Conservation (phyloP, 306 rosid species). For the Purshia tridentata region DNA sequence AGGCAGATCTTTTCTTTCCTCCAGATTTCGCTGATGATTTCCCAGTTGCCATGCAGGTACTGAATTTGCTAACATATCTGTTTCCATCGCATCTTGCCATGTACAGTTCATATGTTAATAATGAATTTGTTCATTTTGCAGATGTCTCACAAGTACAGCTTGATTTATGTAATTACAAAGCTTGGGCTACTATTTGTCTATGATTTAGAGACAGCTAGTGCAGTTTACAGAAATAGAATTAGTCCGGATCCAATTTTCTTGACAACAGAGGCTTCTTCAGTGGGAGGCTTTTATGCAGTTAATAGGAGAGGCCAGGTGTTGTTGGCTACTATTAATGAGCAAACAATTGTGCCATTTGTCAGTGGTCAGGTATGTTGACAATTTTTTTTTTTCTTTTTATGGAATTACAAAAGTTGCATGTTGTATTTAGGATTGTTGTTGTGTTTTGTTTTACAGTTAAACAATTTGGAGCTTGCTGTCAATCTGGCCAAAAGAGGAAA, state of each 20-base stretch:
- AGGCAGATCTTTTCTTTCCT: slow-evolving; percentile 98
- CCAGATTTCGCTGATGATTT: slow-evolving; percentile 99
- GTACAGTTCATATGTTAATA: slow-evolving; percentile 13
- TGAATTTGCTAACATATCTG: slow-evolving; percentile 12
- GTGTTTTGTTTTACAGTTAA: slow-evolving; percentile 53
- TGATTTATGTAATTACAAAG: slow-evolving; percentile 97
- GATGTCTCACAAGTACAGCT: slow-evolving; percentile 92
- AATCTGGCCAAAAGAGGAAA: slow-evolving; percentile 98
- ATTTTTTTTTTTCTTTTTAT: slow-evolving; percentile 18
- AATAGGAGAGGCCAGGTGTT: slow-evolving; percentile 98
- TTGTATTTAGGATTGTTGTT: slow-evolving; percentile 18
- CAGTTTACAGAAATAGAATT: slow-evolving; percentile 95
- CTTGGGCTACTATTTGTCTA: slow-evolving; percentile 98
- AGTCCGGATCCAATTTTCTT: slow-evolving; percentile 99
- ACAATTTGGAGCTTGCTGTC: slow-evolving; percentile 98
- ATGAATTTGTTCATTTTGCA: slow-evolving; percentile 38
- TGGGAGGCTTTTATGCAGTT: slow-evolving; percentile 90
- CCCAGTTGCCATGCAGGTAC: slow-evolving; percentile 99
- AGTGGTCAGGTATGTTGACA: slow-evolving; percentile 77
- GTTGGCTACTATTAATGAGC: slow-evolving; percentile 95
- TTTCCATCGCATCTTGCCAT: slow-evolving; percentile 24
- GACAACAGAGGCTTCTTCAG: slow-evolving; percentile 92
- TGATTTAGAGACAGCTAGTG: slow-evolving; percentile 97
- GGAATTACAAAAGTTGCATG: slow-evolving; percentile 12
- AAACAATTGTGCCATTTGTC: slow-evolving; percentile 88